Evolutionary conservation across 1,284 basidiomycete species (phyloP), one percentile per base, ranked within the genome.

Genomic region (Cutaneotrichosporon cyanovorans): DNA sequence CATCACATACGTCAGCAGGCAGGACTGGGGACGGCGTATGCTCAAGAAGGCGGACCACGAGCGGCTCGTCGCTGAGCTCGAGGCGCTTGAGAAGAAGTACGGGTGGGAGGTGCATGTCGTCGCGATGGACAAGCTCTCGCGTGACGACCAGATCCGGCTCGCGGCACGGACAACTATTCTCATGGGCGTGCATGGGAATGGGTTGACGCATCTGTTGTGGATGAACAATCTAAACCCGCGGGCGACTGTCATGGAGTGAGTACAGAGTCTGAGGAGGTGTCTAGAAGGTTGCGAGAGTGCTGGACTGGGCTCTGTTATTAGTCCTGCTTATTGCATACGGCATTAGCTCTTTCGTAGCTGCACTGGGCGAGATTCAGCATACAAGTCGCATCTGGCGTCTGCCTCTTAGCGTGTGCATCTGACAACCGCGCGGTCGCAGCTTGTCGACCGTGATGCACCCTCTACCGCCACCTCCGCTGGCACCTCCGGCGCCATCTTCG

Each of bases 1-100:
- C 25, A 87, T 91, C 69, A 90, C 87, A 10, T 90, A 91, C 62
- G 79, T 92, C 53, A 86, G 83, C 11, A 76, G 88, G 12, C 88
- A 92, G 63, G 80, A 77, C 10, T 90, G 87, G 87, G 84, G 82
- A n/a, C 74, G 87, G 16, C 76, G 88, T 21, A 74, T 74, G 73
- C 57, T 75, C 42, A 55, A 47, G 37, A 59, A 65, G 46, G 55
- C 66, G 37, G 71, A 71, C 41, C 72, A 75, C 51, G 65, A 71
- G n/a, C 59, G 50, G 32, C 56, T 75, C 34, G 74, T 74, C 31
- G 56, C 59, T 45, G 71, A 68, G 47, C 54, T 75, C 31, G 73
- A 81, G 56, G 77, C 78, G 53, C 71, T 90, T 40, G 76, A 80
- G 35, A 80, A 85, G 52, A 66, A 74, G 56, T 78, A 88, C 59